phyloP scores from a whole-genome alignment of 2,329 filamentous ascomycete species.

The Fusarium bulbicola region DNA sequence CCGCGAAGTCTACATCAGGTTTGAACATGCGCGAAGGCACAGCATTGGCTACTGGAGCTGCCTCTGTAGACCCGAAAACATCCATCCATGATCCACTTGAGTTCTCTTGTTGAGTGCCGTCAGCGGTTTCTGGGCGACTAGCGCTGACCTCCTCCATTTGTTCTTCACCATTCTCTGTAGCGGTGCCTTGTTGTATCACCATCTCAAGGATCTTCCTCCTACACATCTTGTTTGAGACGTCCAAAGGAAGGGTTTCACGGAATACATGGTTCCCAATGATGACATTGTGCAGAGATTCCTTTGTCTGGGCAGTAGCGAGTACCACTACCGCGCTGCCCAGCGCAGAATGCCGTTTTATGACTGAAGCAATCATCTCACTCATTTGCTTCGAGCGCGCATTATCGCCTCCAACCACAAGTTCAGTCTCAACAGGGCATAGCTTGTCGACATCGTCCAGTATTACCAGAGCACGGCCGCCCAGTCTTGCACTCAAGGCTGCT shows the following conservation, averaged over 20 bases:
- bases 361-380: constrained; percentile 85
- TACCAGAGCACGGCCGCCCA: constrained; percentile 84
- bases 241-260: neutral
- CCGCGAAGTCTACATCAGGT: neutral
- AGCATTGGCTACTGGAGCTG: neutral
- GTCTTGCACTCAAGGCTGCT: constrained; percentile 78
- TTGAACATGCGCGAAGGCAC: neutral
- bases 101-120: constrained; percentile 51
- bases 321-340: constrained; percentile 83
- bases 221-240: constrained; percentile 69
- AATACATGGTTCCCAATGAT: neutral
- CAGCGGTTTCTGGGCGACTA: constrained; percentile 67
- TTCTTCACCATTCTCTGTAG: constrained; percentile 50
- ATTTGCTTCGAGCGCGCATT: constrained; percentile 92
- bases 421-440: constrained; percentile 90
- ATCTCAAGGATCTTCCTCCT: constrained; percentile 46
- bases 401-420: constrained; percentile 91
- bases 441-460: constrained; percentile 94
- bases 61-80: constrained; percentile 92
- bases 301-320: constrained; percentile 25
- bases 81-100: constrained; percentile 76
- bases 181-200: neutral
- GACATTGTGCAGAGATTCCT: neutral
- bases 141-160: constrained; percentile 47
- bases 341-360: constrained; percentile 84